Evolutionary conservation across 805 yeast genomes (phyloP).

Genomic region (Helenozyma baotianmanensis): DNA sequence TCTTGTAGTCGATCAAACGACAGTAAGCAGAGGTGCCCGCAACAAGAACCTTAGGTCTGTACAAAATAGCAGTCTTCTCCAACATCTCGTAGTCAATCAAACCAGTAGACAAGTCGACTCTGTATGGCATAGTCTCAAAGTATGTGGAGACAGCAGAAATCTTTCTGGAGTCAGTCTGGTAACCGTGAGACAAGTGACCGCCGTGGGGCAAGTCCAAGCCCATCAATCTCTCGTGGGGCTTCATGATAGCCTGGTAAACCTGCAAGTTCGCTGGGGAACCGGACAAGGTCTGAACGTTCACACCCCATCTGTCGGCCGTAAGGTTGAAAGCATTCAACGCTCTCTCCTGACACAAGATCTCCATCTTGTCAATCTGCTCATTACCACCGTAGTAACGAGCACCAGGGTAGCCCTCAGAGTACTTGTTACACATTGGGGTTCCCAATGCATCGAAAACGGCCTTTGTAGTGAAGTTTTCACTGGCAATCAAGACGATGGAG

Average conservation of each 20-base stretch:
- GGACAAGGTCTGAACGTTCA: slow-evolving; percentile 91
- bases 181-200: slow-evolving; percentile 97
- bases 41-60: slow-evolving; percentile 93
- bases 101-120: slow-evolving; percentile 89
- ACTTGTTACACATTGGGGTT: slow-evolving; percentile 96
- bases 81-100: slow-evolving; percentile 93
- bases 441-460: slow-evolving; percentile 96
- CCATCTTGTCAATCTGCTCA: slow-evolving; percentile 93
- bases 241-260: slow-evolving; percentile 92
- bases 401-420: slow-evolving; percentile 99
- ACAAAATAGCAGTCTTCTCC: slow-evolving; percentile 84
- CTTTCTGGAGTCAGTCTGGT: slow-evolving; percentile 90
- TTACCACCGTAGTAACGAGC: slow-evolving; percentile 99
- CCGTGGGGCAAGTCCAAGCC: slow-evolving; percentile 98
- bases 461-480: slow-evolving; percentile 94
- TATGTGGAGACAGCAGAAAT: slow-evolving; percentile 94
- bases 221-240: slow-evolving; percentile 95
- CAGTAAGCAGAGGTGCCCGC: slow-evolving; percentile 99
- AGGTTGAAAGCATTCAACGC: slow-evolving; percentile 87
- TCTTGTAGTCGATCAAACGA: slow-evolving; percentile 91
- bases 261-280: slow-evolving; percentile 98
- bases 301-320: slow-evolving; percentile 89
- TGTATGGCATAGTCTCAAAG: slow-evolving; percentile 98
- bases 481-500: slow-evolving; percentile 90
- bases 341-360: slow-evolving; percentile 86